These are phyloP conservation scores for Suhomyces panamericanus DNA, from an alignment of 1,139 yeast genomes.

Conservation along the genomic window DNA sequence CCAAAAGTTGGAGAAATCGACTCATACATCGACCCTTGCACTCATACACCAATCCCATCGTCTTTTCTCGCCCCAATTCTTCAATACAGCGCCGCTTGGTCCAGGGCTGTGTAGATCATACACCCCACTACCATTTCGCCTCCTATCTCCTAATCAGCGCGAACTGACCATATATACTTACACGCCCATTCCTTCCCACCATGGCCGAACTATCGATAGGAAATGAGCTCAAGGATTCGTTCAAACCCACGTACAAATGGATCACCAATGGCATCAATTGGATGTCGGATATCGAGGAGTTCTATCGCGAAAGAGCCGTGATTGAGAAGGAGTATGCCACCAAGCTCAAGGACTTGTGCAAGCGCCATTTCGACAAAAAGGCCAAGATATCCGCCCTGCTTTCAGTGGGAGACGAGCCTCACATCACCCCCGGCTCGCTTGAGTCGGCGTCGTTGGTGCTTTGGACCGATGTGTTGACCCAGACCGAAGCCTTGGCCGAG, in stretches of 20 bases:
- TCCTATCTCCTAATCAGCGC: conserved; percentile 3
- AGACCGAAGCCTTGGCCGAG: conserved; percentile 77
- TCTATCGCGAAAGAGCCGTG: conserved; percentile 77
- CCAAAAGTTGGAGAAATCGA: too few relatives aligned
- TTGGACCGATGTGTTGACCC: conserved; percentile 86
- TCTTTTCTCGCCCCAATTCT: background rate
- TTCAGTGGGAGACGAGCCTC: conserved; percentile 90
- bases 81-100: background rate
- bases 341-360: conserved; percentile 62
- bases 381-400: conserved; percentile 65
- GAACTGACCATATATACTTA: background rate
- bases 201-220: conserved; percentile 43
- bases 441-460: conserved; percentile 92
- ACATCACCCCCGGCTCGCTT: conserved; percentile 90
- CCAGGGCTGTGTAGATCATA: background rate
- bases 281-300: conserved; percentile 75
- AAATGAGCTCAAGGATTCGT: conserved; percentile 76
- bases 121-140: conserved; percentile 4
- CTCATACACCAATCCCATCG: background rate
- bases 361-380: conserved; percentile 74
- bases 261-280: conserved; percentile 68
- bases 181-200: background rate
- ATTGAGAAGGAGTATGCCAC: conserved; percentile 83
- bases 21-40: background rate
- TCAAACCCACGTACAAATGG: conserved; percentile 78